A percentile compares a stretch with the other conserved stretches of the same genome.
These are phyloP conservation scores for Graphilbum ipis-grandicollis DNA, from an alignment of 2,329 filamentous ascomycete species.

Conservation along the genomic window DNA sequence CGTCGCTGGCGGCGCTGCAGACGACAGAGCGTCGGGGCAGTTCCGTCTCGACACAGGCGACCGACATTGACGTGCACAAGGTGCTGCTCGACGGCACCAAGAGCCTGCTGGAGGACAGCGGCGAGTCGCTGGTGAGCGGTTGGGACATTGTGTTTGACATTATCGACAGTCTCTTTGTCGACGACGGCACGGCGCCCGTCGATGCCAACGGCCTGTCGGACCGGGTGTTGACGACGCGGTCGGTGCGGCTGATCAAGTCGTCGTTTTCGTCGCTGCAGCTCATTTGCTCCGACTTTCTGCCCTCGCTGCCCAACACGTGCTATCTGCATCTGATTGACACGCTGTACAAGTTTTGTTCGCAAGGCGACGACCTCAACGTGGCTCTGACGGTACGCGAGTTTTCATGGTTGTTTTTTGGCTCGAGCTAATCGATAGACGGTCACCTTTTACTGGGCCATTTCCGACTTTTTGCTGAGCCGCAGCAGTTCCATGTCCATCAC, in stretches of 20 bases:
- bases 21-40: constrained; percentile 29
- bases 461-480: constrained; percentile 60
- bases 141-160: constrained; percentile 81
- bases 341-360: constrained; percentile 74
- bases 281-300: constrained; percentile 85
- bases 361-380: constrained; percentile 86
- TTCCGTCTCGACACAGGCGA: constrained; percentile 40
- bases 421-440: constrained; percentile 62
- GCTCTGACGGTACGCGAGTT: constrained; percentile 57
- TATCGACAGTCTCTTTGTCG: constrained; percentile 62
- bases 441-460: constrained; percentile 91
- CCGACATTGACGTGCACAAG: constrained; percentile 65
- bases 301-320: constrained; percentile 52
- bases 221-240: constrained; percentile 32
- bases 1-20: constrained; percentile 42
- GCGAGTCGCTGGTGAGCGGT: constrained; percentile 64
- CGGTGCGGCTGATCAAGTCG: constrained; percentile 61
- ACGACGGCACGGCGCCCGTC: constrained; percentile 1
- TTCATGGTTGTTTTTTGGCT: neutral
- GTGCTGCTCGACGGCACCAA: constrained; percentile 66
- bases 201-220: constrained; percentile 9
- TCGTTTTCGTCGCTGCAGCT: constrained; percentile 83
- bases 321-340: constrained; percentile 70
- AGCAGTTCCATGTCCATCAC: constrained; percentile 41
- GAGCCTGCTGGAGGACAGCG: constrained; percentile 70